Evolutionary conservation across 139 green algal genomes (phyloP).

Genomic region (Astrephomene gubernaculifera): DNA sequence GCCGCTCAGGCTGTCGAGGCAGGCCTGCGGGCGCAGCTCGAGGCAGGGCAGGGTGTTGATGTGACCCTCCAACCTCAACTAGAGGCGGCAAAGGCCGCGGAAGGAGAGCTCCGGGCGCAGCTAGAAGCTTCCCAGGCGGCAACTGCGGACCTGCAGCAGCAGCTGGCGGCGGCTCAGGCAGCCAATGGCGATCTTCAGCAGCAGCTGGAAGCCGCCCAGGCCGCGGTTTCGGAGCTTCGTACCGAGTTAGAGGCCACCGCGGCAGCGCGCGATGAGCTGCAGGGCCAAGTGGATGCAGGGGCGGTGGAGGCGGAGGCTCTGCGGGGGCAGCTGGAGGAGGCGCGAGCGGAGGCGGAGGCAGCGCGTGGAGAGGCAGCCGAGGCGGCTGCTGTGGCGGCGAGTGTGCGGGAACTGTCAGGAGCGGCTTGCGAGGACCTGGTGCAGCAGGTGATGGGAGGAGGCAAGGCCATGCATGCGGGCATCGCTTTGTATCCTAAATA

Average conservation of each 20-base stretch:
- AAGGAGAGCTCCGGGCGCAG: slow-evolving; percentile 7
- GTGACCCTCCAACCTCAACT: background rate
- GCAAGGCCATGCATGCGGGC: background rate
- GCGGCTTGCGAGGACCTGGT: background rate
- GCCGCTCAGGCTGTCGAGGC: background rate
- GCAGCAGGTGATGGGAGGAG: background rate
- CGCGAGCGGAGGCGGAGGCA: too few relatives aligned
- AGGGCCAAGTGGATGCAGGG: too few relatives aligned
- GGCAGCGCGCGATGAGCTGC: too few relatives aligned
- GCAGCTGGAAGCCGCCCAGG: too few relatives aligned
- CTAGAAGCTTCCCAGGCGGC: background rate
- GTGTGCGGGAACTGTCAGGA: background rate
- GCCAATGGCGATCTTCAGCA: too few relatives aligned
- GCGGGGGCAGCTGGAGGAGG: too few relatives aligned
- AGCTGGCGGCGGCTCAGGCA: slow-evolving; percentile 3
- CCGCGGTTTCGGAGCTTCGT: too few relatives aligned
- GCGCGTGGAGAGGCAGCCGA: background rate
- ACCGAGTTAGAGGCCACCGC: too few relatives aligned
- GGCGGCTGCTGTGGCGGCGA: background rate
- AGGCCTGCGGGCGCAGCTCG: slow-evolving; percentile 5
- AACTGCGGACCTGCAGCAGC: background rate
- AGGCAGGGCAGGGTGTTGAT: background rate
- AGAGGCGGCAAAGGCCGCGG: slow-evolving; percentile 16
- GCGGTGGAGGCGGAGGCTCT: too few relatives aligned
- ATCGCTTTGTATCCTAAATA: too few relatives aligned